Evolutionary conservation across 1,284 basidiomycete genomes (phyloP), one percentile per base, ranked within the genome.

Genomic region (Anthracocystis setariae): DNA sequence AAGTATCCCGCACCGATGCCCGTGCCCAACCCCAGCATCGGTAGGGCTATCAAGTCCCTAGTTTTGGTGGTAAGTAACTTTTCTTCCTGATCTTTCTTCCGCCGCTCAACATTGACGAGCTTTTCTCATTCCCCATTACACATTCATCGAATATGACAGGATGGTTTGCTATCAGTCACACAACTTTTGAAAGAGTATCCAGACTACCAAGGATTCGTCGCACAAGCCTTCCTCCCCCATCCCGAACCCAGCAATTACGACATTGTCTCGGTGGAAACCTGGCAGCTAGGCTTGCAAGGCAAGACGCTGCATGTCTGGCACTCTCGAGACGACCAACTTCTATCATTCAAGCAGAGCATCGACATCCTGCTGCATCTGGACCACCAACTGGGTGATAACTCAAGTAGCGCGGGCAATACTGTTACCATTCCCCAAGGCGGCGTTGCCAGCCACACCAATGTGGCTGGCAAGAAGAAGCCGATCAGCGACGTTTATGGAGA

Each of bases 181-280:
- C 27, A 38, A 2, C 56, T 73, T 8, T 55, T 73, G 23, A 43
- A 53, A 48, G 69, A 73, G 38, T 73, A 68, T 15, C 64, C 64
- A 0, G 60, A 67, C 49, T 73, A 73, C 33, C 52, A 63, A 32
- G 50, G 60, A 10, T 73, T 73, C 25, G 69, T 73, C 38, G 55
- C 69, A 3, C 69, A 73, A 45, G 69, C 69, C 0, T 73, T 73
- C 42, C 48, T 64, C 7, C 69, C 64, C 3, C 48, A 49, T 17
- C 61, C 67, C 2, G 55, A 50, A 1, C 61, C 67, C 0, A 51
- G 48, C 56, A 57, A 61, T 18, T 70, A 70, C 61, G 51, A 52
- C 18, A 24, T 47, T 7, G 67, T 70, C 8, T 70, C 67, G 2
- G 40, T 47, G n/a, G 56, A 70, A 29, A 56, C 53, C 5, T 70